Evolutionary conservation across 345 rosid species (phyloP).

Genomic region (Sonneratia caseolaris): DNA sequence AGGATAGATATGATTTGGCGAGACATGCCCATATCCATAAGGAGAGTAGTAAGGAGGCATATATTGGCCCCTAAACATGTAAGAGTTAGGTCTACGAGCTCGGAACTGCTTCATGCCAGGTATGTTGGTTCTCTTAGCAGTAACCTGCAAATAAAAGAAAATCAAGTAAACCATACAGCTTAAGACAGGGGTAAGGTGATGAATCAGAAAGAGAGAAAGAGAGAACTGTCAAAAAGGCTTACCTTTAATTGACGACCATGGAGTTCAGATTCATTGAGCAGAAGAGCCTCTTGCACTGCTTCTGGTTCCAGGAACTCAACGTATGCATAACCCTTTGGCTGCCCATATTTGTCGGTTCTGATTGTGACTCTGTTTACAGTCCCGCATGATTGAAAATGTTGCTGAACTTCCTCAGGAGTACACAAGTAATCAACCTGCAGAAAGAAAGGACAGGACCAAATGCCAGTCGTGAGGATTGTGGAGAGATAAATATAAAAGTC

Average conservation of each 20-base stretch:
- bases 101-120: constrained; percentile 78
- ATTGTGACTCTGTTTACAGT: constrained; percentile 65
- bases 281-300: constrained; percentile 59
- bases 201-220: neutral
- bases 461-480: neutral
- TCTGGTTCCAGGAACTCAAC: constrained; percentile 62
- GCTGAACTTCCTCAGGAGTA: constrained; percentile 78
- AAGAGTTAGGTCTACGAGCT: constrained; percentile 41
- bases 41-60: constrained; percentile 43
- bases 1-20: neutral
- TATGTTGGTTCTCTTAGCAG: constrained; percentile 52
- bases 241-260: constrained; percentile 75
- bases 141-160: constrained; percentile 26
- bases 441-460: neutral
- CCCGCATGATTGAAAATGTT: constrained; percentile 68
- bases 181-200: too few species aligned
- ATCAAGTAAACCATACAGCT: neutral
- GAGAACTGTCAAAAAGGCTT: neutral
- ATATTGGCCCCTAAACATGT: constrained; percentile 26
- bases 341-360: constrained; percentile 63
- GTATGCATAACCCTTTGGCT: constrained; percentile 72
- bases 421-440: constrained; percentile 63
- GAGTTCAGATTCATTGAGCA: constrained; percentile 56
- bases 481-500: neutral
- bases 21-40: constrained; percentile 56